Percentiles rank a stretch among this genome's conserved stretches.
Conservation (phyloP, 805 yeast species). For the Metschnikowia anglica region DNA sequence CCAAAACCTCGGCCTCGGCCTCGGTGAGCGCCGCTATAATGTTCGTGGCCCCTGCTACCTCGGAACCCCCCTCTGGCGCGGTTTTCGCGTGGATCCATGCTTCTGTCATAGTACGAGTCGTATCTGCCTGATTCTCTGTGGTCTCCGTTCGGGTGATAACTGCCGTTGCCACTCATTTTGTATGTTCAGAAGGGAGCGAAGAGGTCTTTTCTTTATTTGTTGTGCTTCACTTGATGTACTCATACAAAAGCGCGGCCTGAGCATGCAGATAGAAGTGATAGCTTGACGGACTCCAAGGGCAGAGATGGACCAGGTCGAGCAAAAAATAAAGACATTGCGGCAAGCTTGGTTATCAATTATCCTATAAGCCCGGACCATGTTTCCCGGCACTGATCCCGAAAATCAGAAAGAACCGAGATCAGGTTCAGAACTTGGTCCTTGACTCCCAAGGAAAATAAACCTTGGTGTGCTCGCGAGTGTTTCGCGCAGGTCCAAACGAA, state of each 20-base stretch:
- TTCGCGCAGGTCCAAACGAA: not conserved
- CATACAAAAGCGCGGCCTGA: constrained; percentile 1
- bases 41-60: constrained; percentile 21
- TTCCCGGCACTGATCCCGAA: too few species aligned
- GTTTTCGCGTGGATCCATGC: constrained; percentile 10
- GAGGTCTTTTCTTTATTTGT: not conserved
- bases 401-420: too few species aligned
- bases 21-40: constrained; percentile 14
- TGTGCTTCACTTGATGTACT: too few species aligned
- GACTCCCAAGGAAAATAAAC: not conserved
- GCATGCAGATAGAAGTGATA: too few species aligned
- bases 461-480: not conserved
- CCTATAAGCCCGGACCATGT: too few species aligned
- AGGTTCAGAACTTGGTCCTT: too few species aligned
- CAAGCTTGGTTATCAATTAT: too few species aligned
- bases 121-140: constrained; percentile 11
- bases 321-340: not conserved
- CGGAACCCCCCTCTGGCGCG: constrained; percentile 26
- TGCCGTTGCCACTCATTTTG: constrained; percentile 8
- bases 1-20: constrained; percentile 19
- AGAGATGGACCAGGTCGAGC: too few species aligned
- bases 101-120: constrained; percentile 11
- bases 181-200: not conserved
- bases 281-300: too few species aligned
- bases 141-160: constrained; percentile 6